Evolutionary conservation across 164 flowering plant genomes (phyloP).

Genomic region (Stephania yunnanensis): DNA sequence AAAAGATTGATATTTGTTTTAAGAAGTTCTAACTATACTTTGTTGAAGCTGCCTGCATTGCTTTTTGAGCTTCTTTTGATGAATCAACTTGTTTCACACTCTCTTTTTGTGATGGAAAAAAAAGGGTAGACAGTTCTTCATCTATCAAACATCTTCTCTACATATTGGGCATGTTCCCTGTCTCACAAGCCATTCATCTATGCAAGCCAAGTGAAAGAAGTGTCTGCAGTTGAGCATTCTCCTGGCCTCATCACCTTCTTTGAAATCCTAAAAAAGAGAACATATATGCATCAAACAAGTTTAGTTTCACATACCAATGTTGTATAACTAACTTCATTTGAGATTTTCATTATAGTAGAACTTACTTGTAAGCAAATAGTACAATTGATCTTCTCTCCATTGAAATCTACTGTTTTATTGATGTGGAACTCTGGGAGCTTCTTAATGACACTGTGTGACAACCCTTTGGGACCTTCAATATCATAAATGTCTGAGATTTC

Average conservation of each 20-base stretch:
- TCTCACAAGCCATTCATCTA: slow-evolving; percentile 57
- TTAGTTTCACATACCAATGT: too few species aligned
- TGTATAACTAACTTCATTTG: too few species aligned
- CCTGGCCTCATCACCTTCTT: slow-evolving; percentile 47
- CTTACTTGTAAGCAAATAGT: slow-evolving; percentile 65
- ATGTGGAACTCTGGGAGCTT: slow-evolving; percentile 36
- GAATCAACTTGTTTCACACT: too few species aligned
- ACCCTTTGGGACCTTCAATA: slow-evolving; percentile 30
- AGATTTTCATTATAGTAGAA: background rate
- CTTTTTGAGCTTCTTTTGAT: too few species aligned
- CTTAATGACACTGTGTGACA: slow-evolving; percentile 34
- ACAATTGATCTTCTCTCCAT: slow-evolving; percentile 28
- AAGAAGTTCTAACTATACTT: too few species aligned
- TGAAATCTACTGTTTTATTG: background rate
- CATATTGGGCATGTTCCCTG: slow-evolving; percentile 64
- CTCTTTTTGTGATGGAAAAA: too few species aligned
- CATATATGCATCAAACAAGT: too few species aligned
- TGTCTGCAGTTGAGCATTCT: slow-evolving; percentile 54
- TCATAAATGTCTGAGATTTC: slow-evolving; percentile 57
- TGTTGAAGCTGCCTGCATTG: too few species aligned
- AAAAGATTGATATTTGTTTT: too few species aligned
- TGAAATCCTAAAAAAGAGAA: slow-evolving; percentile 32
- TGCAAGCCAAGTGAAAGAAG: slow-evolving; percentile 49
- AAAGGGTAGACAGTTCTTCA: too few species aligned
- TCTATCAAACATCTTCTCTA: slow-evolving; percentile 31